phyloP scores from a whole-genome alignment of 2,329 filamentous ascomycete genomes.

The Fusarium tjaetaba region DNA sequence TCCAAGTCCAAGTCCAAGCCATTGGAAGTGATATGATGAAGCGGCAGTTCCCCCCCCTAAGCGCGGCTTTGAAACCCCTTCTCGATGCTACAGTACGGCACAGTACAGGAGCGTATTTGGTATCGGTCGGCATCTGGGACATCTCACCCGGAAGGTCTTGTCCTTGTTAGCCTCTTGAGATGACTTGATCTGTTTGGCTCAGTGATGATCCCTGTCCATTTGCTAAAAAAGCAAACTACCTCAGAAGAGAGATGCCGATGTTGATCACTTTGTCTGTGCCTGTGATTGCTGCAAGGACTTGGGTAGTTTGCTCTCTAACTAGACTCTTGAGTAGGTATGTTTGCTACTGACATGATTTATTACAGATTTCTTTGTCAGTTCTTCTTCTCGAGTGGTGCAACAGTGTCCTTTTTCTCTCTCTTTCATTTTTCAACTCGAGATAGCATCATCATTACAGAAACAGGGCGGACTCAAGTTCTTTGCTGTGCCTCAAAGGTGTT shows the following conservation, averaged over 20 bases:
- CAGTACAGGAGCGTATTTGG: background rate
- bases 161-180: background rate
- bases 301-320: background rate
- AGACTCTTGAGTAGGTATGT: background rate
- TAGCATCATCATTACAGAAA: background rate
- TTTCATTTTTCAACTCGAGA: background rate
- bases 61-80: conserved; percentile 2
- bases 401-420: background rate
- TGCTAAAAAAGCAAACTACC: conserved; percentile 20
- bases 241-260: background rate
- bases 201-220: background rate
- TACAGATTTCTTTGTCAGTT: background rate
- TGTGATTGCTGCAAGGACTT: conserved; percentile 7
- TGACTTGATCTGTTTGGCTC: background rate
- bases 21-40: background rate
- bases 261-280: background rate
- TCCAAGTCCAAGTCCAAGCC: background rate
- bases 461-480: background rate
- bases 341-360: background rate
- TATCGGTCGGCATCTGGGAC: conserved; percentile 8
- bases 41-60: conserved; percentile 11
- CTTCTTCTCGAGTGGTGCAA: background rate
- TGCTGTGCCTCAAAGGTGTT: conserved; percentile 18
- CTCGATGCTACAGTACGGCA: background rate
- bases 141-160: background rate